These are phyloP conservation scores for Dillenia turbinata DNA, from an alignment of 164 flowering plant species.

Conservation along the genomic window DNA sequence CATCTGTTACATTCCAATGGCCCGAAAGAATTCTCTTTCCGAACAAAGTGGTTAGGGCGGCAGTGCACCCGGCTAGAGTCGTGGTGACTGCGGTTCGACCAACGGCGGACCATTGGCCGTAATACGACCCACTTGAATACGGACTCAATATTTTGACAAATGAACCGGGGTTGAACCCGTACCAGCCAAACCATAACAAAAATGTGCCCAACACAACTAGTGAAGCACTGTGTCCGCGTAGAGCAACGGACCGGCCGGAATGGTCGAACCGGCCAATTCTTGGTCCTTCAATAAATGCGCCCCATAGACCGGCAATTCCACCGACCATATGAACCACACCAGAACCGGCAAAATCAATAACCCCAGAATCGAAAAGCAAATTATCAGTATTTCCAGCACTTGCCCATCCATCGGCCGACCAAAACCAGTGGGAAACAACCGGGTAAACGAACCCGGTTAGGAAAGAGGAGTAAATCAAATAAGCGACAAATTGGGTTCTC, in stretches of 20 bases:
- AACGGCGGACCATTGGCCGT: conserved; percentile 72
- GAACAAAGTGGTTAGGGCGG: conserved; percentile 66
- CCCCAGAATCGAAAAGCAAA: conserved; percentile 53
- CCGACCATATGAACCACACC: conserved; percentile 83
- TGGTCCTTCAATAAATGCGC: conserved; percentile 72
- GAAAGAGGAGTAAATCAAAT: conserved; percentile 60
- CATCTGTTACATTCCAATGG: conserved; percentile 73
- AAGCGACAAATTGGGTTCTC: conserved; percentile 75
- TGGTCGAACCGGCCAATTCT: conserved; percentile 63
- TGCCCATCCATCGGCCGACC: conserved; percentile 80
- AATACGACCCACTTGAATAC: conserved; percentile 29
- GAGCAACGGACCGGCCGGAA: conserved; percentile 35
- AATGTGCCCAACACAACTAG: conserved; percentile 72
- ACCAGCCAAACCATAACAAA: conserved; percentile 82
- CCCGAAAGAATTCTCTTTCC: conserved; percentile 52
- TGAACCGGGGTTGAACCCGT: conserved; percentile 82
- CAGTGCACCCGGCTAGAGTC: conserved; percentile 66
- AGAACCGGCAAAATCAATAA: conserved; percentile 72
- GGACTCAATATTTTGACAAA: conserved; percentile 36
- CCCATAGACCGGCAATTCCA: conserved; percentile 73
- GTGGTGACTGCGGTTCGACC: conserved; percentile 79
- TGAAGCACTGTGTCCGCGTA: conserved; percentile 66
- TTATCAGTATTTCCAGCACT: conserved; percentile 24
- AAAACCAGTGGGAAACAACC: conserved; percentile 73
- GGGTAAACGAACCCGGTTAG: conserved; percentile 80